Evolutionary conservation across 768 basidiomycete species (phyloP).

Genomic region (Suillus occidentalis): DNA sequence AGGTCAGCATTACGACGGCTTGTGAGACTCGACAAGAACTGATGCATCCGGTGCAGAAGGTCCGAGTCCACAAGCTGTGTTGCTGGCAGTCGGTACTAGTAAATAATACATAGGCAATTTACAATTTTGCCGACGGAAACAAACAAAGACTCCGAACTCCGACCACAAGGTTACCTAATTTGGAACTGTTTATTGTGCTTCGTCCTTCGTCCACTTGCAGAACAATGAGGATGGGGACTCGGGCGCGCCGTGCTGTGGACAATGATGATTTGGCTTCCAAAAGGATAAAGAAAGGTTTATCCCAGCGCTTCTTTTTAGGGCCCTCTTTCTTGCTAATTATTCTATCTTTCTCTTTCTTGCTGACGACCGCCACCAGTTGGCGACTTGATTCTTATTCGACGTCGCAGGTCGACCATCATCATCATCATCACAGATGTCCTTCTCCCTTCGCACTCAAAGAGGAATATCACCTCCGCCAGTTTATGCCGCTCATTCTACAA

Average conservation of each 20-base stretch:
- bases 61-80: background rate
- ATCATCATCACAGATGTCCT: constrained; percentile 28
- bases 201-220: background rate
- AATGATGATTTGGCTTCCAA: constrained; percentile 13
- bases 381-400: constrained; percentile 15
- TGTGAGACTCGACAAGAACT: background rate
- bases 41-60: background rate
- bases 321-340: constrained; percentile 6
- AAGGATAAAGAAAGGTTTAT: constrained; percentile 23
- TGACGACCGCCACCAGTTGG: constrained; percentile 12
- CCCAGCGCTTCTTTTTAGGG: constrained; percentile 15
- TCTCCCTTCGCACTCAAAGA: constrained; percentile 28
- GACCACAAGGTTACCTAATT: constrained; percentile 13
- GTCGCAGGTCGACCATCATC: constrained; percentile 40
- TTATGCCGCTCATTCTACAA: constrained; percentile 52
- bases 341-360: constrained; percentile 9
- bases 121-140: background rate
- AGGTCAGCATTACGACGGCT: background rate
- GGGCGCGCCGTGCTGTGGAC: constrained; percentile 3
- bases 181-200: constrained; percentile 30
- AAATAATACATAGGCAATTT: too few species aligned
- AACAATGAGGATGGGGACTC: constrained; percentile 26
- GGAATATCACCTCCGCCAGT: constrained; percentile 48
- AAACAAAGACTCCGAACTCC: background rate
- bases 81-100: too few species aligned